Evolutionary conservation across 495 filamentous ascomycete genomes (phyloP), one percentile per base, ranked within the genome.

Genomic region (Delitschia confertaspora): DNA sequence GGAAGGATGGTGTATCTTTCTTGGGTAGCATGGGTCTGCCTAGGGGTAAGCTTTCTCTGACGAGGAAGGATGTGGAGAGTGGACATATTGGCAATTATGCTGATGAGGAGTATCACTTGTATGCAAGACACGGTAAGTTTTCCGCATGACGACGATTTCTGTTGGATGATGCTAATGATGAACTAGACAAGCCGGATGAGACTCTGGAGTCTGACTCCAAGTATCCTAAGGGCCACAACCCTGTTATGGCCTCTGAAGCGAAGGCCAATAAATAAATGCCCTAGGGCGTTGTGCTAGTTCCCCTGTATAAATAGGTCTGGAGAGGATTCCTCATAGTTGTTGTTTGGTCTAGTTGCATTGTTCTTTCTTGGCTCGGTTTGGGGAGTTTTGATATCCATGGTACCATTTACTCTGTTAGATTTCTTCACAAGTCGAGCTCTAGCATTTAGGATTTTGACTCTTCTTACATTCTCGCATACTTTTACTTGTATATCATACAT

Each of bases 1-100:
- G 88, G 88, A 83, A 69, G 52, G 83, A 95, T 16, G 78, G 74
- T 23, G 73, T 94, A 21, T 50, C 64, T 8, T 95, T 82, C 64
- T 71, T 95, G 39, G 76, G 78, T 29, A 83, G 79, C 6, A 95
- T 95, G 88, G 88, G 88, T 37, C 71, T 95, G 43, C 81, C 88
- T 18, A 76, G 82, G 65, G 76, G 72, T 17, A 81, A 89, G 67
- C 67, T 87, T 33, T 65, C 65, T 5, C 69, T 82, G 20, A 83
- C 79, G 10, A 71, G 88, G 40, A 72, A 76, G 45, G 80, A 93
- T 40, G 83, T 94, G 26, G 82, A 91, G 67, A 73, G 68, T 47
- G 86, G 86, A 17, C 80, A 78, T 21, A 57, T 62, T n/a, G 60
- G 64, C 2, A 62, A 55, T 51, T 68, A 59, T 56, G 57, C 39